Evolutionary conservation across 1,284 basidiomycete species (phyloP).

Genomic region (Spongiforma sp.): DNA sequence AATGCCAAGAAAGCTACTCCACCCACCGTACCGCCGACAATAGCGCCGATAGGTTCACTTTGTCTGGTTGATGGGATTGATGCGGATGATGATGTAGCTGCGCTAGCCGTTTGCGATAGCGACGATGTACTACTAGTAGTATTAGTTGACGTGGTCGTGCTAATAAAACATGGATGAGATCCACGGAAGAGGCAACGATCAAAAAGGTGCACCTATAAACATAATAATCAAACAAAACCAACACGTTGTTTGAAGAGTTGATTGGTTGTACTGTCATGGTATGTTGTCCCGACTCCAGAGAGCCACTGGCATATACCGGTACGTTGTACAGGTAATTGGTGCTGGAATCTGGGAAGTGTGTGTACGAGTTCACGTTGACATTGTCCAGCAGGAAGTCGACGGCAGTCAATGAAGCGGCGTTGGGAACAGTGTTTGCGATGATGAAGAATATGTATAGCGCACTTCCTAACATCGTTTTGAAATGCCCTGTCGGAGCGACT

Average conservation of each 20-base stretch:
- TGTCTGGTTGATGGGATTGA: not conserved
- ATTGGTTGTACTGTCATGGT: not conserved
- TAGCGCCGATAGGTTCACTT: not conserved
- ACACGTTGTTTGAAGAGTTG: not conserved
- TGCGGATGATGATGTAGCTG: not conserved
- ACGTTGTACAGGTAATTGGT: not conserved
- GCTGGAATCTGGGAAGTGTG: not conserved
- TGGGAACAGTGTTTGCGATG: not conserved
- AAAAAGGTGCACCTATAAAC: not conserved
- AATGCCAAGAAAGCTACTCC: not conserved
- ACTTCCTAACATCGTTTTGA: not conserved
- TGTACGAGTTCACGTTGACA: not conserved
- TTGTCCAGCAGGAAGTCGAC: not conserved
- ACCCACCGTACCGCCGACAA: not conserved
- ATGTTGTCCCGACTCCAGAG: not conserved
- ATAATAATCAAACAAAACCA: not conserved
- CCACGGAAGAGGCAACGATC: not conserved
- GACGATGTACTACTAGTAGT: not conserved
- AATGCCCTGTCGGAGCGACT: not conserved
- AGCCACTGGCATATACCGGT: not conserved
- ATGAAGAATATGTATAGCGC: not conserved
- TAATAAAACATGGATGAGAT: not conserved
- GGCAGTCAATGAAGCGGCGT: not conserved
- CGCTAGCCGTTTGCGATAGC: not conserved
- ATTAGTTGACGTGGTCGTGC: not conserved